Evolutionary conservation across 495 filamentous ascomycete species (phyloP), one percentile per base, ranked within the genome.

Genomic region (Talaromyces nanjingensis): DNA sequence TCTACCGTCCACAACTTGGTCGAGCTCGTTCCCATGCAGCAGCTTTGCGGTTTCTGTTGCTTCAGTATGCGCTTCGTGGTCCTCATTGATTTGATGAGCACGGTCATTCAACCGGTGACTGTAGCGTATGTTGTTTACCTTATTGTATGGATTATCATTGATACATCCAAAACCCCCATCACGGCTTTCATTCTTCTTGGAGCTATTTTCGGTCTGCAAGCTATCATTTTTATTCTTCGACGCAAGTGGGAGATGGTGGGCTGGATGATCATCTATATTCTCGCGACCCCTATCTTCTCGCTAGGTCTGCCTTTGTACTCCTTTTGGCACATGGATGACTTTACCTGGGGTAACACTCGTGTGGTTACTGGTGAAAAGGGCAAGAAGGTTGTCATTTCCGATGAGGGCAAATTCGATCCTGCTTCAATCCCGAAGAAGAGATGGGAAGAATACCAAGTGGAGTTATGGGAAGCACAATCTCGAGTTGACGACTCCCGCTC

Each of bases 311-410:
- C 94, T 1, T 82, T 99, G 6, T 99, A 98, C 76, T 83, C 93
- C 53, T 99, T 99, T 86, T 99, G 94, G 94, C 83, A 98, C 76
- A 97, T 97, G 94, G 94, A 99, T 74, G 94, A 99, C 80, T 99
- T 99, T 85, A 89, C 87, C 67, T 97, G 92, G 92, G 92, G 92
- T 74, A 97, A 96, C 74, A 97, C 92, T 33, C 91, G 92, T 83
- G 83, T 99, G 49, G 92, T 99, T 66, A 96, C 91, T n/a, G 94
- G 94, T 72, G 94, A 98, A 75, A 89, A 89, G 70, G 94, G 94
- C 60, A 85, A 89, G 70, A 93, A 97, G 79, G 77, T 98, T 65
- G 86, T 99, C 71, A 90, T 99, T 66, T 90, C 91, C 1, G 94
- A 99, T 73, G 94, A 99, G 78, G 96, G 94, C 76, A 97, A 97